Conservation (phyloP, 768 basidiomycete genomes). For the Calvatia gigantea region DNA sequence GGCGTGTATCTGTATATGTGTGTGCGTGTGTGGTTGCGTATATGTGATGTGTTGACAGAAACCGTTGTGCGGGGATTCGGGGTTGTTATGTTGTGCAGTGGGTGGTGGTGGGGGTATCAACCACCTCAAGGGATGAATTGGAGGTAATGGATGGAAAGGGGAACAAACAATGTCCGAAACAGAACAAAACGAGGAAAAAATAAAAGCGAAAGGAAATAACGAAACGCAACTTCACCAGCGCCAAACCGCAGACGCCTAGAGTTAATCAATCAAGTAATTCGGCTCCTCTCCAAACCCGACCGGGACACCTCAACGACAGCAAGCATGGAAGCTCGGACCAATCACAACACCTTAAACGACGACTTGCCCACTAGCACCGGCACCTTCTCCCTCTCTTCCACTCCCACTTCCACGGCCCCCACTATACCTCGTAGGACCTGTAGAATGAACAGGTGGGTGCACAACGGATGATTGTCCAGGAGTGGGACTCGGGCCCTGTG, state of each 20-base stretch:
- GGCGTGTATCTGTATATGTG: neutral
- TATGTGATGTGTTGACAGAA: too few species aligned
- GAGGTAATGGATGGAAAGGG: neutral
- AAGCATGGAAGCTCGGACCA: neutral
- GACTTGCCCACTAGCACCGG: neutral
- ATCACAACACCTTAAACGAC: neutral
- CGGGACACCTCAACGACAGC: neutral
- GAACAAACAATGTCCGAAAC: too few species aligned
- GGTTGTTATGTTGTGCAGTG: neutral
- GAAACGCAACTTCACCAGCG: neutral
- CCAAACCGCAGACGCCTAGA: too few species aligned
- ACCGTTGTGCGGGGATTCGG: too few species aligned
- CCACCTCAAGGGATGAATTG: neutral
- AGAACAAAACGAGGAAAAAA: neutral
- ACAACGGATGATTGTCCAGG: neutral
- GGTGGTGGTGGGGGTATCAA: neutral
- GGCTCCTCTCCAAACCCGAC: neutral
- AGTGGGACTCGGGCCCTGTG: conserved; percentile 31
- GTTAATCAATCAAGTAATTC: neutral
- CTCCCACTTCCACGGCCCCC: neutral
- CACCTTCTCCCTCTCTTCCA: neutral
- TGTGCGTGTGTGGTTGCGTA: too few species aligned
- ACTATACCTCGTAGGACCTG: neutral
- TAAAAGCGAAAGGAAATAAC: neutral
- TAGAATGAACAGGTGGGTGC: neutral